phyloP scores from a whole-genome alignment of 2,329 filamentous ascomycete genomes.

The Paracoccidioides lutzii region DNA sequence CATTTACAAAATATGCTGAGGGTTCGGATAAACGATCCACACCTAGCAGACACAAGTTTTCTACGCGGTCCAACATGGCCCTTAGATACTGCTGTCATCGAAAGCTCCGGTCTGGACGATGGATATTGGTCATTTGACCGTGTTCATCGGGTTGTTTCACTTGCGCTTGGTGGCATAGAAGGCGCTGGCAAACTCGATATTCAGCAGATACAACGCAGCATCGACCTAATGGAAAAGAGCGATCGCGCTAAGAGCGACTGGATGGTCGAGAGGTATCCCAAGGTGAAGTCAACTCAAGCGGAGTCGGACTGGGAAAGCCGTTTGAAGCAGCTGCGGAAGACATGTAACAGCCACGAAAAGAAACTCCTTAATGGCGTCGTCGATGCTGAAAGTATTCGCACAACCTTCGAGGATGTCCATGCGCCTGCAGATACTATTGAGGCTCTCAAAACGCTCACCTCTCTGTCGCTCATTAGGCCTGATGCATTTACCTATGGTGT shows the following conservation, averaged over 20 bases:
- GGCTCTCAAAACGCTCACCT: slow-evolving; percentile 76
- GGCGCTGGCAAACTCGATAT: slow-evolving; percentile 29
- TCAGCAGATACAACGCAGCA: slow-evolving; percentile 25
- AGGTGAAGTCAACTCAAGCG: slow-evolving; percentile 19
- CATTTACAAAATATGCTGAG: slow-evolving; percentile 52
- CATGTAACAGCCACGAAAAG: slow-evolving; percentile 65
- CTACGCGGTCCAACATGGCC: slow-evolving; percentile 21
- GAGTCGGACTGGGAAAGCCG: slow-evolving; percentile 28
- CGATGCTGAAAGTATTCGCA: slow-evolving; percentile 66
- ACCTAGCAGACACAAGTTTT: slow-evolving; percentile 14
- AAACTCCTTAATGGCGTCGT: slow-evolving; percentile 70
- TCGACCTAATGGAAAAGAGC: slow-evolving; percentile 30
- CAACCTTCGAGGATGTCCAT: slow-evolving; percentile 79
- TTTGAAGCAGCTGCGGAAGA: slow-evolving; percentile 41
- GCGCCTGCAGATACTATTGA: slow-evolving; percentile 71
- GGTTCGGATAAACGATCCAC: slow-evolving; percentile 25
- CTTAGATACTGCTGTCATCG: slow-evolving; percentile 16
- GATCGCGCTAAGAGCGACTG: slow-evolving; percentile 27
- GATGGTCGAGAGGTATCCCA: slow-evolving; percentile 21
- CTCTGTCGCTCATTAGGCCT: slow-evolving; percentile 70
- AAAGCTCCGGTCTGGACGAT: slow-evolving; percentile 34
- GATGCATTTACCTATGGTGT: slow-evolving; percentile 97
- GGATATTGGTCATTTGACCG: slow-evolving; percentile 47
- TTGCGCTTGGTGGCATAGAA: slow-evolving; percentile 38
- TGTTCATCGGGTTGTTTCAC: slow-evolving; percentile 46